These are phyloP conservation scores for Myxozyma geophila DNA, from an alignment of 805 yeast species.

Conservation along the genomic window DNA sequence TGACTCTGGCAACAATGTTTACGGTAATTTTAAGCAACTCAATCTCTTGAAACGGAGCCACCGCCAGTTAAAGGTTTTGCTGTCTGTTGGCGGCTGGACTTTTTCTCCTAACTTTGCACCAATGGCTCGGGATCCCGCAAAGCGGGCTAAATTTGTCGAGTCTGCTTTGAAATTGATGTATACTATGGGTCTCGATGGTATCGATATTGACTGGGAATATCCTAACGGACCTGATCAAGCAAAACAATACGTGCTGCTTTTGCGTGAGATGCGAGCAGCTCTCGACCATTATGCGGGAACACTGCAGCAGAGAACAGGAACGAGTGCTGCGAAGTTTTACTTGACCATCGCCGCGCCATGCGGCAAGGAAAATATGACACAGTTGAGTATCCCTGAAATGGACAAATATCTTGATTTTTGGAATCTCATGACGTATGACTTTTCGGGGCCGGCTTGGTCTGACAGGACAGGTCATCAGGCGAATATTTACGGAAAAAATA, in stretches of 20 bases:
- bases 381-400: conserved; percentile 58
- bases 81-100: conserved; percentile 88
- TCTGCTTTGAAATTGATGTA: conserved; percentile 55
- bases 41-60: conserved; percentile 51
- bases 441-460: conserved; percentile 71
- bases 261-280: conserved; percentile 49
- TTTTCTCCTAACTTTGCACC: conserved; percentile 52
- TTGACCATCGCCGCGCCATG: conserved; percentile 82
- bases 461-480: conserved; percentile 66
- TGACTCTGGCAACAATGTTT: conserved; percentile 5
- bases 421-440: conserved; percentile 93
- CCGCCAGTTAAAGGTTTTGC: conserved; percentile 56
- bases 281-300: conserved; percentile 50
- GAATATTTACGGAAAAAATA: conserved; percentile 54
- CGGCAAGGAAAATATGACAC: conserved; percentile 46
- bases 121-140: conserved; percentile 46
- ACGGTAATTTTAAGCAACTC: conserved; percentile 59
- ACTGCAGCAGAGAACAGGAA: conserved; percentile 28
- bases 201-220: conserved; percentile 95
- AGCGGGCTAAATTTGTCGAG: conserved; percentile 54
- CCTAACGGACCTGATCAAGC: conserved; percentile 61
- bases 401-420: conserved; percentile 65
- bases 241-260: conserved; percentile 50
- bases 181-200: conserved; percentile 73
- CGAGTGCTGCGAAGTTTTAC: conserved; percentile 44